A percentile compares a stretch with the other conserved stretches of the same genome.
phyloP scores from a whole-genome alignment of 306 rosid species.

The Castanea sativa region DNA sequence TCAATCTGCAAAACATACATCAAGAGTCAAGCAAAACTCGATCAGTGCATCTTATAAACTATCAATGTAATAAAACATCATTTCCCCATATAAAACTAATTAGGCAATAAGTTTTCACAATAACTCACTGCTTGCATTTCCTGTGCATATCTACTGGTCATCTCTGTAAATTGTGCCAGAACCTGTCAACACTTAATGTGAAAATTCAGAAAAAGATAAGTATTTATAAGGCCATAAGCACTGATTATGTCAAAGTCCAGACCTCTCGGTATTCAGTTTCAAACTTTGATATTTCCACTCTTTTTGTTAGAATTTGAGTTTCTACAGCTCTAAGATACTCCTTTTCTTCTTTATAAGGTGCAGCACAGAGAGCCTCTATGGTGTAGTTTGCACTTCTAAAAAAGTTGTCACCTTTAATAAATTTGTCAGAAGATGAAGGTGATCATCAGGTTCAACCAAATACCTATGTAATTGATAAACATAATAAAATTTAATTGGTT shows the following conservation, averaged over 20 bases:
- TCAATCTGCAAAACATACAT: constrained; percentile 62
- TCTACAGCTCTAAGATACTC: constrained; percentile 69
- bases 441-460: constrained; percentile 13
- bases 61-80: not conserved
- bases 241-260: constrained; percentile 18
- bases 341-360: constrained; percentile 70
- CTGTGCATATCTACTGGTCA: constrained; percentile 87
- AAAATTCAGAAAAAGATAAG: constrained; percentile 7
- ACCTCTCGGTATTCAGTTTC: constrained; percentile 98
- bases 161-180: constrained; percentile 87
- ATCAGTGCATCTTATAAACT: not conserved
- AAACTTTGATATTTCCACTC: constrained; percentile 90
- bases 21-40: not conserved
- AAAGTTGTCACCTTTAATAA: constrained; percentile 87
- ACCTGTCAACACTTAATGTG: constrained; percentile 52
- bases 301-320: constrained; percentile 77
- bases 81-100: not conserved
- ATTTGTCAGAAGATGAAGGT: constrained; percentile 9
- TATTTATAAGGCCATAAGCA: constrained; percentile 13
- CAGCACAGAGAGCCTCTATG: constrained; percentile 81
- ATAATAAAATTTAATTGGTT: constrained; percentile 5
- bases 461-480: constrained; percentile 19
- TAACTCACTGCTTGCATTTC: constrained; percentile 89
- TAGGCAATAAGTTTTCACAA: not conserved
- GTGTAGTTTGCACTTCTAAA: constrained; percentile 94